A percentile compares a stretch with the other conserved stretches of the same genome.
phyloP scores from a whole-genome alignment of 1,284 basidiomycete genomes.

The Schizophyllum amplum region DNA sequence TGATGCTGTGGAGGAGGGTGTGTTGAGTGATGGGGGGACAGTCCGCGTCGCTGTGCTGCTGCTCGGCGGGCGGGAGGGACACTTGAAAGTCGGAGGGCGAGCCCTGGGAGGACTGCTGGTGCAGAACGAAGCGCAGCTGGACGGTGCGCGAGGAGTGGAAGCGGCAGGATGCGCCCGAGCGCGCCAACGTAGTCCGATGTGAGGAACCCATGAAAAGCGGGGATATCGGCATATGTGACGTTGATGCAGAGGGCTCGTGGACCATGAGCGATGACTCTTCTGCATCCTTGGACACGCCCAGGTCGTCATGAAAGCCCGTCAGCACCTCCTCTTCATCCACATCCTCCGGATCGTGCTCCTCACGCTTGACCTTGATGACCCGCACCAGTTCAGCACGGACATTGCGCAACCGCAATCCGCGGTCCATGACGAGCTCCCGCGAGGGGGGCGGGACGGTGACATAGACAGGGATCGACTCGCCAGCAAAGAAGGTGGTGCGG shows the following conservation, averaged over 20 bases:
- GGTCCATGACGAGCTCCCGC: slow-evolving; percentile 53
- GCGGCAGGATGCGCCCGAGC: slow-evolving; percentile 72
- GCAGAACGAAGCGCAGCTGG: slow-evolving; percentile 63
- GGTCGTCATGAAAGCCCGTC: slow-evolving; percentile 15
- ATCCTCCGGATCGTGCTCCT: slow-evolving; percentile 24
- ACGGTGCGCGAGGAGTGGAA: slow-evolving; percentile 65
- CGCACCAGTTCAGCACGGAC: slow-evolving; percentile 67
- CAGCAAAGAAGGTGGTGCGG: slow-evolving; percentile 55
- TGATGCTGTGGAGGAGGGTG: slow-evolving; percentile 63
- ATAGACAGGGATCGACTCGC: slow-evolving; percentile 69
- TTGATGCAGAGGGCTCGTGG: slow-evolving; percentile 26
- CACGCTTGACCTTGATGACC: slow-evolving; percentile 42
- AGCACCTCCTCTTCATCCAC: slow-evolving; percentile 18
- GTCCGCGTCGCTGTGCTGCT: slow-evolving; percentile 44
- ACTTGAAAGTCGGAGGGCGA: slow-evolving; percentile 41
- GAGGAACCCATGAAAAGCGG: slow-evolving; percentile 30
- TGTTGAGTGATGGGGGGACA: slow-evolving; percentile 69
- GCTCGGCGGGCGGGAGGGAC: slow-evolving; percentile 33
- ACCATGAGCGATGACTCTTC: slow-evolving; percentile 10
- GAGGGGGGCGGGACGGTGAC: slow-evolving; percentile 66
- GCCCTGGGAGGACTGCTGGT: slow-evolving; percentile 43
- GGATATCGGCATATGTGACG: slow-evolving; percentile 33
- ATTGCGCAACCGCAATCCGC: slow-evolving; percentile 64
- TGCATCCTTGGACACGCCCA: neutral
- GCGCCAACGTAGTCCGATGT: slow-evolving; percentile 48